Conservation (phyloP, 2,329 filamentous ascomycete genomes). For the Fonsecaea nubica region DNA sequence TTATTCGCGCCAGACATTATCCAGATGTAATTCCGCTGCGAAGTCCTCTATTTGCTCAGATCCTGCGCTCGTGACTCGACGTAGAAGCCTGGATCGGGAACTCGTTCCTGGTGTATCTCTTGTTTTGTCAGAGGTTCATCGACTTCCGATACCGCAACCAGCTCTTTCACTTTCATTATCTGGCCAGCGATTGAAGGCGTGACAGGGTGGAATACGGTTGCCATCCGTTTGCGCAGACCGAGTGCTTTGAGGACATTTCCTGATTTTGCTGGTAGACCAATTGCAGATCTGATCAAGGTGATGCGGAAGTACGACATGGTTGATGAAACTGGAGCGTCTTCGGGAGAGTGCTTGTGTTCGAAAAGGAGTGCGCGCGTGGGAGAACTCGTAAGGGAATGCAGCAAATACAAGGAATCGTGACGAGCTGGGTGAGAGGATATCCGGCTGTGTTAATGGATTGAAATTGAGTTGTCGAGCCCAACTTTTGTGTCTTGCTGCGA, state of each 20-base stretch:
- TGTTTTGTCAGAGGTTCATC: conserved; percentile 66
- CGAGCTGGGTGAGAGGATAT: neutral
- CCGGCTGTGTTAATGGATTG: neutral
- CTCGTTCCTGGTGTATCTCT: conserved; percentile 74
- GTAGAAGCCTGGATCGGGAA: conserved; percentile 80
- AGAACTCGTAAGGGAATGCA: neutral
- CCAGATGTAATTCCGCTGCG: neutral
- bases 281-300: conserved; percentile 85
- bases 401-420: neutral
- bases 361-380: neutral
- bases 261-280: conserved; percentile 81
- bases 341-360: neutral
- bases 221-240: conserved; percentile 81
- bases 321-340: neutral
- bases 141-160: conserved; percentile 83
- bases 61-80: conserved; percentile 65
- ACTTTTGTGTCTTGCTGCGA: neutral
- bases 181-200: conserved; percentile 81
- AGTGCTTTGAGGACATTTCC: conserved; percentile 83
- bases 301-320: conserved; percentile 71
- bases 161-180: conserved; percentile 92
- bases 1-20: neutral
- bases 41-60: conserved; percentile 10
- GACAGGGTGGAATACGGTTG: conserved; percentile 88
- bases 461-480: neutral